A percentile compares a stretch with the other conserved stretches of the same genome.
These are phyloP conservation scores for Sistotremastrum suecicum DNA, from an alignment of 768 basidiomycete species.

Conservation along the genomic window DNA sequence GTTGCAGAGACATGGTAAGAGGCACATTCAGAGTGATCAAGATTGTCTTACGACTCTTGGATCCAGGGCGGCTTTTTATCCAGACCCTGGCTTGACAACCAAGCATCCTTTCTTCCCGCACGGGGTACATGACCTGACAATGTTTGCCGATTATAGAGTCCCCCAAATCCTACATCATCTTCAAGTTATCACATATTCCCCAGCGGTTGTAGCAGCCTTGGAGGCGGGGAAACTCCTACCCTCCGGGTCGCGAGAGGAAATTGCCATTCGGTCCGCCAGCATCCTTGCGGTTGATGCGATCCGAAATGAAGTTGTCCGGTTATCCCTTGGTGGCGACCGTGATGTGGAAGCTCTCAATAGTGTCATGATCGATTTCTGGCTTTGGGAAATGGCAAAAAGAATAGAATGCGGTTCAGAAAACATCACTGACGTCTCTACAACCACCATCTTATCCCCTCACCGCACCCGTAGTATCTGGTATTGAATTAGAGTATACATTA, in stretches of 20 bases:
- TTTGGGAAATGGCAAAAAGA: constrained; percentile 79
- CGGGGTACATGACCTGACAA: constrained; percentile 60
- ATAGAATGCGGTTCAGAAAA: constrained; percentile 48
- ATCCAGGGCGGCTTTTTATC: constrained; percentile 73
- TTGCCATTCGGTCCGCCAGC: constrained; percentile 69
- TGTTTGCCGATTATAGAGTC: constrained; percentile 91
- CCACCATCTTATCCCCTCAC: constrained; percentile 50
- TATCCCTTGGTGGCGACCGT: constrained; percentile 9
- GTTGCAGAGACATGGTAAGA: constrained; percentile 68
- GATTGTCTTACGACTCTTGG: neutral
- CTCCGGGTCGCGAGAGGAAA: constrained; percentile 52
- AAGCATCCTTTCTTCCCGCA: constrained; percentile 64
- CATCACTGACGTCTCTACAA: constrained; percentile 42
- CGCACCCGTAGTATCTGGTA: constrained; percentile 82
- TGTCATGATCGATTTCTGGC: constrained; percentile 80
- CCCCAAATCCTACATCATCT: constrained; percentile 85
- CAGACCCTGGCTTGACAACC: constrained; percentile 23
- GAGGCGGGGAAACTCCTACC: constrained; percentile 27
- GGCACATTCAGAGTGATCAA: neutral
- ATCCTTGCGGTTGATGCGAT: constrained; percentile 69
- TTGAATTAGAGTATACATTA: constrained; percentile 18
- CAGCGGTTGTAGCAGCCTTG: constrained; percentile 39
- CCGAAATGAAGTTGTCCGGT: constrained; percentile 35
- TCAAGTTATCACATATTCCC: constrained; percentile 58
- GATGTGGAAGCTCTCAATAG: constrained; percentile 36